Evolutionary conservation across 176 grass and related monocot genomes (phyloP).

Genomic region (Calamus simplicifolius): DNA sequence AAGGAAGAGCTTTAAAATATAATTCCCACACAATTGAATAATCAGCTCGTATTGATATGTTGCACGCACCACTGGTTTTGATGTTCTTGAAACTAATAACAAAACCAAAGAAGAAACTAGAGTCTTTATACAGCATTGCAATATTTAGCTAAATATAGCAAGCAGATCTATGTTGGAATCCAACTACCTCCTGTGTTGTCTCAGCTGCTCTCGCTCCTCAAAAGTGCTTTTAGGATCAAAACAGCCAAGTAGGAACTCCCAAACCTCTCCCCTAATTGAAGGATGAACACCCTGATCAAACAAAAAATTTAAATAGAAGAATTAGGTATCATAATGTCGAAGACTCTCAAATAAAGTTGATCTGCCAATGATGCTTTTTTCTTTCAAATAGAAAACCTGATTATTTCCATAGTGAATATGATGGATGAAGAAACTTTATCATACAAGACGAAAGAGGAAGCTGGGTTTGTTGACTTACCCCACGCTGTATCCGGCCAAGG

Average conservation of each 20-base stretch:
- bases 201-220: slow-evolving; percentile 83
- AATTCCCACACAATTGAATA: no score
- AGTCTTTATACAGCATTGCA: no score
- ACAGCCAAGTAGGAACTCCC: slow-evolving; percentile 97
- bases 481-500: slow-evolving; percentile 84
- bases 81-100: no score
- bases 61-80: no score
- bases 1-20: no score
- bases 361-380: no score
- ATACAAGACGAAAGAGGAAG: slow-evolving; percentile 3
- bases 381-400: no score
- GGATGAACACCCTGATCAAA: slow-evolving; percentile 87
- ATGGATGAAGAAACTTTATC: not conserved
- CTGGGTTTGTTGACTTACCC: slow-evolving; percentile 33
- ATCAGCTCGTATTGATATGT: no score
- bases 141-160: no score
- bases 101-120: no score
- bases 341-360: slow-evolving; percentile 2
- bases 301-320: slow-evolving; percentile 9
- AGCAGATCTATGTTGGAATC: slow-evolving; percentile 9
- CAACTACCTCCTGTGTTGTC: slow-evolving; percentile 83
- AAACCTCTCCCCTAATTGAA: slow-evolving; percentile 91
- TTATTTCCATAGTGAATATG: not conserved
- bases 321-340: slow-evolving; percentile 16
- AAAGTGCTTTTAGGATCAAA: slow-evolving; percentile 87